Conservation (phyloP, 192 early-diverging fungal species). For the Rhizoclosmatium sp. region DNA sequence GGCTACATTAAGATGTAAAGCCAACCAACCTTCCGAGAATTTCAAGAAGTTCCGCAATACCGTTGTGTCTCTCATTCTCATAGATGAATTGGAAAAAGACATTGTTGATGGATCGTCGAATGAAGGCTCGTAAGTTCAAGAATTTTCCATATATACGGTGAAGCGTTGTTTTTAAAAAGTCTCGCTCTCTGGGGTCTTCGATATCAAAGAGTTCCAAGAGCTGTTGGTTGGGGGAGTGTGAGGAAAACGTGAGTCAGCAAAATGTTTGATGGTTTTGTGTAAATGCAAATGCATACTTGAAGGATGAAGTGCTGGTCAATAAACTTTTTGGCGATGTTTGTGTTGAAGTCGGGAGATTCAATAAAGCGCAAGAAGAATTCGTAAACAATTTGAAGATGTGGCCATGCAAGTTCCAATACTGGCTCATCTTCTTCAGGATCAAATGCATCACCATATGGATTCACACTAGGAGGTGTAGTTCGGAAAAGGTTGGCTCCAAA, state of each 20-base stretch:
- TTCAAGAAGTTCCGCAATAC: constrained; percentile 97
- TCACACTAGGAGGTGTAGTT: constrained; percentile 94
- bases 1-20: background rate
- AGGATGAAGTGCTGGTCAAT: constrained; percentile 96
- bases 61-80: constrained; percentile 96
- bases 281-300: constrained; percentile 58
- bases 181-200: constrained; percentile 98
- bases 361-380: constrained; percentile 98
- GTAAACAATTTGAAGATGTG: constrained; percentile 97
- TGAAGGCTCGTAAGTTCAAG: constrained; percentile 95
- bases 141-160: constrained; percentile 99
- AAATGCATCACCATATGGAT: constrained; percentile 93
- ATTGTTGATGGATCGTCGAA: constrained; percentile 96
- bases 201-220: constrained; percentile 98
- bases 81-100: constrained; percentile 99
- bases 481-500: constrained; percentile 95
- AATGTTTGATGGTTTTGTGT: background rate
- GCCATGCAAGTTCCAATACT: constrained; percentile 95
- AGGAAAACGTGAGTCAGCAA: background rate
- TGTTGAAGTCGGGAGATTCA: constrained; percentile 98
- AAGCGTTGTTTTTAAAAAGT: constrained; percentile 97
- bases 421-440: constrained; percentile 99
- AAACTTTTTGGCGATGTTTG: constrained; percentile 93
- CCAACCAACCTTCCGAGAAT: constrained; percentile 89
- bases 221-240: constrained; percentile 52